Conservation (phyloP, 305 asterid species). For the Euphrasia arctica region DNA sequence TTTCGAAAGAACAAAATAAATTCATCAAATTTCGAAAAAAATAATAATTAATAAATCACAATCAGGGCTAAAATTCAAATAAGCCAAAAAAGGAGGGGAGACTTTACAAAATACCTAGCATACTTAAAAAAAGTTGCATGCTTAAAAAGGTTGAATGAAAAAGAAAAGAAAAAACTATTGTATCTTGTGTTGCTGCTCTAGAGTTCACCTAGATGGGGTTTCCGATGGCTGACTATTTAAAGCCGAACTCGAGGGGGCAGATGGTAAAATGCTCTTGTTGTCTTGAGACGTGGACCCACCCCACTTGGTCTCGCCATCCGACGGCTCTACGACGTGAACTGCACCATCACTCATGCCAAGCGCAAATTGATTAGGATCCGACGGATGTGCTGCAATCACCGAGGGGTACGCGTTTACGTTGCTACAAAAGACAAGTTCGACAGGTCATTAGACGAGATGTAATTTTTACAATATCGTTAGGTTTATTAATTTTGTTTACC, state of each 20-base stretch:
- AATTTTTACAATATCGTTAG: background rate
- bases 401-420: constrained; percentile 47
- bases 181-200: background rate
- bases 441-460: background rate
- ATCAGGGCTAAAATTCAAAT: too few relatives aligned
- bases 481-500: constrained; percentile 35
- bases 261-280: constrained; percentile 50
- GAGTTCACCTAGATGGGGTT: constrained; percentile 77
- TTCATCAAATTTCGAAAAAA: too few relatives aligned
- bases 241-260: constrained; percentile 78
- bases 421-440: constrained; percentile 29
- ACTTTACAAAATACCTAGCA: too few relatives aligned
- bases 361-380: constrained; percentile 77
- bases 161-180: background rate
- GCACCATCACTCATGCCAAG: constrained; percentile 93
- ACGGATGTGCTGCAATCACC: constrained; percentile 89
- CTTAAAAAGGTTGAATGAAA: background rate
- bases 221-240: constrained; percentile 85
- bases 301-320: constrained; percentile 79
- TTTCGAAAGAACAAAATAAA: too few relatives aligned
- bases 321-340: constrained; percentile 83
- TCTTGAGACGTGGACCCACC: constrained; percentile 71
- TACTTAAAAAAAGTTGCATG: background rate
- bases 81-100: too few relatives aligned
- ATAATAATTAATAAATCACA: too few relatives aligned